Base-by-base conservation (phyloP, 257 asterid genomes). In the Solanum virginianum region DNA sequence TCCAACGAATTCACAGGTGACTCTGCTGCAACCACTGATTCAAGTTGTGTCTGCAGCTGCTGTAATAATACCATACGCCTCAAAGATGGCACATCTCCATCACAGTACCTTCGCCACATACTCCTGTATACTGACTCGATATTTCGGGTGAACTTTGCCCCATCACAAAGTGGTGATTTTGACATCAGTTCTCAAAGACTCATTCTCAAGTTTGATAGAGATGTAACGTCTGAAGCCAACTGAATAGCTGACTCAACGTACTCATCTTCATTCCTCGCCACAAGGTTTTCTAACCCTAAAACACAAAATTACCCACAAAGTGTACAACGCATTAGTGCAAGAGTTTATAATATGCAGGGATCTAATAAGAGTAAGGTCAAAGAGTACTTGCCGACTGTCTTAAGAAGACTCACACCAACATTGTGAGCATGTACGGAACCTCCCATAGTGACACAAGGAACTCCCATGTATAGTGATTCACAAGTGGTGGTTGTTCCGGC, bases 401-500 rank as follows among this genome's bases (percentile, higher is more conserved):
- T 90, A 81, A 97, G 96, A 85, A 97, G 95, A 91, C 95, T 91
- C 87, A 92, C 98, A 10, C 99, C 99, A 87, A 97, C 99, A 88
- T 97, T 97, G 88, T 97, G 98, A 65, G 99, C 99, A 47, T 97
- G 99, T 10, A 97, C 97, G 22, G 89, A 87, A 87, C 99, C 99
- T 90, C 91, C 92, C 99, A 97, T 95, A 53, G 99, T 93, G 91
- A 97, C 91, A 81, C 99, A 97, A 55, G 99, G 99, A 81, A 97
- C 99, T 87, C 99, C 99, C 99, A 97, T 97, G 91, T 89, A 97
- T 6, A 97, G 90, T 45, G 99, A 97, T 91, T 97, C 99, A 60
- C 99, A 97, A 22, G 99, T 97, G 70, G 99, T 97, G 57, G 99
- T 97, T 83, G 99, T 97, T 80, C 99, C 99, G 32, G 99, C 99